A percentile compares a stretch with the other conserved stretches of the same genome.
phyloP scores from a whole-genome alignment of 2,329 filamentous ascomycete genomes.

The Sporothrix luriei region DNA sequence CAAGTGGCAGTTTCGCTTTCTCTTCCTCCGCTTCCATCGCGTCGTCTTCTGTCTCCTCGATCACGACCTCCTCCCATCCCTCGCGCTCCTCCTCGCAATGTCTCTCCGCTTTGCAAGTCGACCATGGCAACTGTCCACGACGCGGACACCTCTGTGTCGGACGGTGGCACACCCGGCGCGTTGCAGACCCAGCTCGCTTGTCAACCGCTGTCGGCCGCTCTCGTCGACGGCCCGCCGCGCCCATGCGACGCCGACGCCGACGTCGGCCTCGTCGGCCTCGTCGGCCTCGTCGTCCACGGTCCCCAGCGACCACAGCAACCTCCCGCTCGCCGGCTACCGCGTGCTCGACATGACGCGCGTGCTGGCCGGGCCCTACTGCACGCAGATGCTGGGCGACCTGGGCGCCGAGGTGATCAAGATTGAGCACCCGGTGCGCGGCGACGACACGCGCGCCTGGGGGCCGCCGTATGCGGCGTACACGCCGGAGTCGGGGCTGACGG shows the following conservation, averaged over 20 bases:
- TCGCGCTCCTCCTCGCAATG: neutral
- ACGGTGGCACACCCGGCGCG: neutral
- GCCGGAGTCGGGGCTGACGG: conserved; percentile 58
- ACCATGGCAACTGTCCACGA: neutral
- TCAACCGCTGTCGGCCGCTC: neutral
- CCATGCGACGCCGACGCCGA: conserved; percentile 6
- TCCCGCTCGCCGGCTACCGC: conserved; percentile 80
- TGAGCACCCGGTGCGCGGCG: conserved; percentile 86
- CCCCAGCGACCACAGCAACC: conserved; percentile 33
- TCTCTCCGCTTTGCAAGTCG: neutral
- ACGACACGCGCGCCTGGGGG: conserved; percentile 95
- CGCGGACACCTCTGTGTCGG: no score
- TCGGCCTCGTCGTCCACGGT: neutral
- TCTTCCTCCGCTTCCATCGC: neutral
- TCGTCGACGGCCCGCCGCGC: neutral
- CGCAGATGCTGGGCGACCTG: conserved; percentile 92
- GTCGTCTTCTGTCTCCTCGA: neutral
- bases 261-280: neutral
- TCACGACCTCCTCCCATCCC: neutral
- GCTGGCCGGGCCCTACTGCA: conserved; percentile 95
- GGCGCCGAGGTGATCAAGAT: conserved; percentile 97
- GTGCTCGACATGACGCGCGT: conserved; percentile 98
- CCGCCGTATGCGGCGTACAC: conserved; percentile 87
- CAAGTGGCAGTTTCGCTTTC: no score
- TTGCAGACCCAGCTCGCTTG: neutral